Conservation (phyloP, 2,329 filamentous ascomycete genomes). For the Neodidymelliopsis sp. region DNA sequence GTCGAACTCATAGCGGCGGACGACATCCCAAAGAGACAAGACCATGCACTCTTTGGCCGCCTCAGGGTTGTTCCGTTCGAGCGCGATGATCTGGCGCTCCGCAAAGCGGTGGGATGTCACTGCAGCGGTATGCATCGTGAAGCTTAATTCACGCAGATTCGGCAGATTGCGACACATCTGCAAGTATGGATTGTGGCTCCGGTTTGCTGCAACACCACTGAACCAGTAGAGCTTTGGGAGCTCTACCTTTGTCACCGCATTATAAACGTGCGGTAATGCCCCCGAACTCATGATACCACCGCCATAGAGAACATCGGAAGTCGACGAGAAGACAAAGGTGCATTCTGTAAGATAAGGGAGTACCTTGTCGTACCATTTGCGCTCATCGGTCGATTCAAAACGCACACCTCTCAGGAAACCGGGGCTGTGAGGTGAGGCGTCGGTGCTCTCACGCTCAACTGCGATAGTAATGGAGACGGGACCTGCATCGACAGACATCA, state of each 20-base stretch:
- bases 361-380: constrained; percentile 19
- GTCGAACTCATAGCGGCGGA: constrained; percentile 81
- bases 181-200: constrained; percentile 88
- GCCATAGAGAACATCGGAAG: constrained; percentile 21
- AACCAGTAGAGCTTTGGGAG: constrained; percentile 52
- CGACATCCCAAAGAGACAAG: constrained; percentile 82
- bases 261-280: constrained; percentile 11
- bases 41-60: constrained; percentile 76
- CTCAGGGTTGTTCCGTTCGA: constrained; percentile 81
- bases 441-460: constrained; percentile 17
- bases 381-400: not conserved
- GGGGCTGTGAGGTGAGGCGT: constrained; percentile 12
- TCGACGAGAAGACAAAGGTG: constrained; percentile 24
- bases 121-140: constrained; percentile 82
- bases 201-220: constrained; percentile 76
- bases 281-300: constrained; percentile 14
- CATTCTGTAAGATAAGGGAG: constrained; percentile 19
- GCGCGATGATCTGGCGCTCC: constrained; percentile 61
- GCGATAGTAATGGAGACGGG: constrained; percentile 15
- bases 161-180: constrained; percentile 87
- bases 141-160: constrained; percentile 78
- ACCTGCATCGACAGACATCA: constrained; percentile 5
- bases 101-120: constrained; percentile 73
- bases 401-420: constrained; percentile 20
- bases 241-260: constrained; percentile 51